A percentile compares a stretch with the other conserved stretches of the same genome.
phyloP scores from a whole-genome alignment of 768 basidiomycete species.

The Clathrus columnatus region DNA sequence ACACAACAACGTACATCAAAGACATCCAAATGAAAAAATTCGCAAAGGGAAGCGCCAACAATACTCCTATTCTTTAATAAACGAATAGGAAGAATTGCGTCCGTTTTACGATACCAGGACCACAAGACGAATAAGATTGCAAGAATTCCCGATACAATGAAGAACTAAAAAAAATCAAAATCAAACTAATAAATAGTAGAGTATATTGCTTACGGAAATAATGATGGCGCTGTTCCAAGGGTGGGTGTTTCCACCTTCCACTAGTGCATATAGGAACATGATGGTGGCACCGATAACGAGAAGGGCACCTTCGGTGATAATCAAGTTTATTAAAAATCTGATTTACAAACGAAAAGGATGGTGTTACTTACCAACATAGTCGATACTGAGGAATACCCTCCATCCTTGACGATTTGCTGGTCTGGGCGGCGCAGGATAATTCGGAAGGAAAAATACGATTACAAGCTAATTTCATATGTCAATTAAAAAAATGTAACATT shows the following conservation, averaged over 20 bases:
- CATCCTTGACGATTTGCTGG: constrained; percentile 13
- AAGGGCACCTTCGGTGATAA: constrained; percentile 11
- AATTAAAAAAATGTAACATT: not conserved
- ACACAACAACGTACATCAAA: constrained; percentile 1
- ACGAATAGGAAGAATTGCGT: constrained; percentile 1
- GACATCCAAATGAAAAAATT: constrained; percentile 8
- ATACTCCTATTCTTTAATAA: constrained; percentile 4
- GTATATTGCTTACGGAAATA: not conserved
- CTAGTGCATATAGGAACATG: constrained; percentile 31
- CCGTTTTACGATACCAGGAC: constrained; percentile 4
- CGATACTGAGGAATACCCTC: not conserved
- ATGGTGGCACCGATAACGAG: constrained; percentile 26
- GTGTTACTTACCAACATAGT: constrained; percentile 1
- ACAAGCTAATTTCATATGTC: constrained; percentile 19
- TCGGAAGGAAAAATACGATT: constrained; percentile 24
- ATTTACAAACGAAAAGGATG: not conserved
- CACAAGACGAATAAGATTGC: not conserved
- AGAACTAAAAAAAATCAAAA: not conserved
- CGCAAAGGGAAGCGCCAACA: not conserved
- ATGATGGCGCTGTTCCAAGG: constrained; percentile 17
- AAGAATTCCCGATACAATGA: constrained; percentile 4
- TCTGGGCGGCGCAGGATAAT: constrained; percentile 16
- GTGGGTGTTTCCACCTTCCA: constrained; percentile 33
- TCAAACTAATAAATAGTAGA: not conserved
- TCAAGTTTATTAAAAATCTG: not conserved